Conservation (phyloP, 306 rosid species). For the Lupinus albus region DNA sequence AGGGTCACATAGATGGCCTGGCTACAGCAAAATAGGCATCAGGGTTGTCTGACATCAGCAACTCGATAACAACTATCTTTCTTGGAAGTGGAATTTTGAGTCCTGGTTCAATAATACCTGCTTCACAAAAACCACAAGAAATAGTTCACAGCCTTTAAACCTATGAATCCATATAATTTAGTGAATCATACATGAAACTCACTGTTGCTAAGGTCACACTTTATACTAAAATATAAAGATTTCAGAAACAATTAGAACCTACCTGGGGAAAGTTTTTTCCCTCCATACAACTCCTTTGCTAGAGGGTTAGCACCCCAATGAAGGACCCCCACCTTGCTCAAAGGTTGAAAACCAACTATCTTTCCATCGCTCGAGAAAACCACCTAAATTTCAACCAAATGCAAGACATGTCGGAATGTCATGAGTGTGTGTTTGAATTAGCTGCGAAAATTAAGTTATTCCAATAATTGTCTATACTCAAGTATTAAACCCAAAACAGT, state of each 20-base stretch:
- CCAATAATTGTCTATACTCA: too few relatives aligned
- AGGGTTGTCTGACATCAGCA: constrained; percentile 75
- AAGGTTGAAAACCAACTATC: constrained; percentile 86
- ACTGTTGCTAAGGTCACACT: background rate
- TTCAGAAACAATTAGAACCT: constrained; percentile 35
- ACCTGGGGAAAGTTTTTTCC: constrained; percentile 84
- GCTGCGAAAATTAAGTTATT: too few relatives aligned
- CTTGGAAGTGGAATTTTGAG: constrained; percentile 62
- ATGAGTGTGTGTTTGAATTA: background rate
- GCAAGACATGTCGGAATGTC: background rate
- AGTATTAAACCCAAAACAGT: too few relatives aligned
- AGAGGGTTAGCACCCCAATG: constrained; percentile 89
- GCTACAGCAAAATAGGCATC: constrained; percentile 77
- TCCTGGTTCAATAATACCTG: constrained; percentile 78
- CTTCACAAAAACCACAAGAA: constrained; percentile 37
- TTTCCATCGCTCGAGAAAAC: constrained; percentile 70
- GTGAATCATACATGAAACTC: too few relatives aligned
- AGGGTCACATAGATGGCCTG: constrained; percentile 54
- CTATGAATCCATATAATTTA: too few relatives aligned
- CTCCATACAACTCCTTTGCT: constrained; percentile 78
- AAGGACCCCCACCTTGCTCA: constrained; percentile 83
- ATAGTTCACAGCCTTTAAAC: background rate
- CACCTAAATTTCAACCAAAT: constrained; percentile 57
- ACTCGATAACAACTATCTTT: constrained; percentile 64
- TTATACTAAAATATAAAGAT: constrained; percentile 12